Evolutionary conservation across 345 rosid species (phyloP), one percentile per base, ranked within the genome.

Genomic region (Atalantia buxifolia): DNA sequence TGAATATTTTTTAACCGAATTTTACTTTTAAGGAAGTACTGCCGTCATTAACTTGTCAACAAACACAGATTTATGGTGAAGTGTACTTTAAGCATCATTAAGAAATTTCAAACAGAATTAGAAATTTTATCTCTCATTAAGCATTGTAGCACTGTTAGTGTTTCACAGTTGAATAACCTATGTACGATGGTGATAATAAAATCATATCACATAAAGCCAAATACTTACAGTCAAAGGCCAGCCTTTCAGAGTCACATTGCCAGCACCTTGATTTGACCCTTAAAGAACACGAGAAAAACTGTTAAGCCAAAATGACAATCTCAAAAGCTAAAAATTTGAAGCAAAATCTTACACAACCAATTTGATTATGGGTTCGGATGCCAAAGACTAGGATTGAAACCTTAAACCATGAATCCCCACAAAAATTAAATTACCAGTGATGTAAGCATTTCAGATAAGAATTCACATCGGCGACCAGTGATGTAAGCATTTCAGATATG

Each of bases 211-310:
- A 27, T 63, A n/a, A 68, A 63, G 48, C 74, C 60, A 71, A n/a
- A 48, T 22, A 78, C 90, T 76, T 81, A 90, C 94, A 0, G 92
- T 83, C 68, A 90, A 81, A 73, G 94, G 94, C 94, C 92, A 89
- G 77, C 94, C 92, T 83, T 89, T 89, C 85, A 89, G 74, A 48
- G 94, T 81, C 86, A 89, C 85, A 78, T 78, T 86, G 84, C 85
- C 82, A 45, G 86, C 90, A 48, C 85, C 85, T 86, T 85, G 94
- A 81, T 79, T 85, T 69, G 87, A 77, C 60, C 91, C 94, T 90
- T 38, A 18, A 61, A 60, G 28, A 64, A 80, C 61, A 72, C 22
- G 7, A 75, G 38, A 72, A 78, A 19, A 61, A 64, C 16, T 71
- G 66, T 76, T 67, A 69, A 74, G 69, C 68, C 71, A 64, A 38